Conservation (phyloP, 2,329 filamentous ascomycete genomes). For the Cytospora mali region DNA sequence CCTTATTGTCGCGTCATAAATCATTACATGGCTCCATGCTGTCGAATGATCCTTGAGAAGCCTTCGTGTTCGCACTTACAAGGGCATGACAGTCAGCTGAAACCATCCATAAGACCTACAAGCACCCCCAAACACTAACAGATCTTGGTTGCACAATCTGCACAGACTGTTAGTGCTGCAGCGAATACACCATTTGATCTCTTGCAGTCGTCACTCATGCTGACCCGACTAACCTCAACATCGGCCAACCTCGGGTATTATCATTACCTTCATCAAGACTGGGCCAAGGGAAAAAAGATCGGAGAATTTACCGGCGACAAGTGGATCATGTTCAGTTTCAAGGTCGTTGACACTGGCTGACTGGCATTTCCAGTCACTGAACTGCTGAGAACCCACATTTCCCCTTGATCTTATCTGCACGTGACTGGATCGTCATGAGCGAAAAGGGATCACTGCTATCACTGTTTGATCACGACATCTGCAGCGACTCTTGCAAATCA, state of each 20-base stretch:
- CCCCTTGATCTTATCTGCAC: constrained; percentile 24
- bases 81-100: too few species aligned
- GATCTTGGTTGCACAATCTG: not conserved
- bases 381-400: not conserved
- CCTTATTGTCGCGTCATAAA: too few species aligned
- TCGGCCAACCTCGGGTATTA: not conserved
- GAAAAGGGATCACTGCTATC: constrained; percentile 4
- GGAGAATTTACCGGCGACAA: not conserved
- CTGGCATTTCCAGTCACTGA: not conserved
- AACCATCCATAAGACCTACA: too few species aligned
- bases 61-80: too few species aligned
- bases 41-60: too few species aligned
- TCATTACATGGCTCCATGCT: too few species aligned
- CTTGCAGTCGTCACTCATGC: not conserved
- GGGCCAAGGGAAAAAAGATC: not conserved
- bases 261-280: not conserved
- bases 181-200: not conserved
- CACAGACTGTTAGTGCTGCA: not conserved
- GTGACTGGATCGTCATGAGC: constrained; percentile 15
- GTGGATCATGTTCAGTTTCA: too few species aligned
- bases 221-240: not conserved
- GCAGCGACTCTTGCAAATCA: constrained; percentile 18
- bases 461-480: constrained; percentile 20
- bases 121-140: not conserved
- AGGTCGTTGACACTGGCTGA: not conserved